Conservation (phyloP, 805 yeast species). For the Candida chauliodis region DNA sequence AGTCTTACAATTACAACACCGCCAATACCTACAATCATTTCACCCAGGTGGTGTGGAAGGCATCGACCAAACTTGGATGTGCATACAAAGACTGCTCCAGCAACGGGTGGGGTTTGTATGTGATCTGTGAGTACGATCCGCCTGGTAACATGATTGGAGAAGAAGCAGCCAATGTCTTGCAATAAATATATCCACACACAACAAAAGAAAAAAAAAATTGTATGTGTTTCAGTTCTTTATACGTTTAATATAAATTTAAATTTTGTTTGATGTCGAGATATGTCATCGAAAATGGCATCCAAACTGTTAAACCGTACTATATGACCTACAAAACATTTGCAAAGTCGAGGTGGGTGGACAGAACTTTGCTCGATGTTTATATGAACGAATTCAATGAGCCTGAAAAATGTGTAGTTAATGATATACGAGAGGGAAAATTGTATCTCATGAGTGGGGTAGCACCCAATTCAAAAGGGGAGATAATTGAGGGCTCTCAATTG, state of each 20-base stretch:
- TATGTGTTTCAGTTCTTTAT: background rate
- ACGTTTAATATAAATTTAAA: background rate
- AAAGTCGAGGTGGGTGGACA: slow-evolving; percentile 38
- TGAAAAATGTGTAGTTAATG: slow-evolving; percentile 18
- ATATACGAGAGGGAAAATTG: slow-evolving; percentile 21
- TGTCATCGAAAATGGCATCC: slow-evolving; percentile 24
- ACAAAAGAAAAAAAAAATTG: background rate
- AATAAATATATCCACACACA: slow-evolving; percentile 7
- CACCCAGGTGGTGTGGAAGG: slow-evolving; percentile 75
- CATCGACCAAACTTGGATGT: slow-evolving; percentile 68
- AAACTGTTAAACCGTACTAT: slow-evolving; percentile 36
- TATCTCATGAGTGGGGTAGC: slow-evolving; percentile 24
- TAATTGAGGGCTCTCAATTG: slow-evolving; percentile 20
- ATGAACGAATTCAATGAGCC: slow-evolving; percentile 33
- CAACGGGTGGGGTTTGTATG: slow-evolving; percentile 29
- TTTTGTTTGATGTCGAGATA: slow-evolving; percentile 4
- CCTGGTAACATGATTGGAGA: slow-evolving; percentile 34
- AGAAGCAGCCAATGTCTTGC: slow-evolving; percentile 24
- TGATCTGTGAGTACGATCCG: slow-evolving; percentile 33
- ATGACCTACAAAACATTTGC: slow-evolving; percentile 27
- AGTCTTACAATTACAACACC: slow-evolving; percentile 20
- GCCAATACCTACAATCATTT: slow-evolving; percentile 49
- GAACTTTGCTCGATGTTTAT: slow-evolving; percentile 28
- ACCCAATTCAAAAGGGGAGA: slow-evolving; percentile 12
- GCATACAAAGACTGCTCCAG: slow-evolving; percentile 60